Percentiles rank a stretch among this genome's conserved stretches.
These are phyloP conservation scores for Pseudocercospora crystallina DNA, from an alignment of 2,329 filamentous ascomycete genomes.

Conservation along the genomic window DNA sequence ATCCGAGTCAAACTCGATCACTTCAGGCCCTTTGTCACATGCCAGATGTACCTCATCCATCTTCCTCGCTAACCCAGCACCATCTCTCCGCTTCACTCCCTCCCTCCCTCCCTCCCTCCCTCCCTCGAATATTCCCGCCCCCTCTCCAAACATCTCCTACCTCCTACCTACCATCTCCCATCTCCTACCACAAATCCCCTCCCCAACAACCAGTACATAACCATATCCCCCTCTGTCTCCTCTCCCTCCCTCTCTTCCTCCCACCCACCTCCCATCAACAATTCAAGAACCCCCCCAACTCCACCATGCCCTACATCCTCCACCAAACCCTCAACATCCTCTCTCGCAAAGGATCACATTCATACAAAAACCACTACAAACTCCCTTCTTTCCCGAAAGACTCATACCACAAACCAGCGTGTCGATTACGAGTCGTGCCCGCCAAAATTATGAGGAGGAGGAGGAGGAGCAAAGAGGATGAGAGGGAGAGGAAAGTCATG, in stretches of 20 bases:
- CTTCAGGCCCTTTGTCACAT: no score
- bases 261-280: no score
- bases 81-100: no score
- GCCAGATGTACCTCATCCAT: no score
- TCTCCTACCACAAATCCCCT: no score
- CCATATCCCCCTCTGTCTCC: no score
- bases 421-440: not conserved
- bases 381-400: not conserved
- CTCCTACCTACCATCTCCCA: not conserved
- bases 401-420: not conserved
- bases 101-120: not conserved
- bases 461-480: not conserved
- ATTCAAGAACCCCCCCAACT: no score
- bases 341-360: not conserved
- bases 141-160: not conserved
- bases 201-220: no score
- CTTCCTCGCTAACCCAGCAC: no score
- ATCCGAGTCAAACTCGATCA: no score
- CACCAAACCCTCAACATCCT: constrained; percentile 6
- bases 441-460: not conserved
- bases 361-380: not conserved
- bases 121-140: not conserved
- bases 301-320: constrained; percentile 4
- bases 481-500: not conserved
- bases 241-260: no score